Conservation (phyloP, 2,329 filamentous ascomycete species). For the Penicillium fuscoglaucum region DNA sequence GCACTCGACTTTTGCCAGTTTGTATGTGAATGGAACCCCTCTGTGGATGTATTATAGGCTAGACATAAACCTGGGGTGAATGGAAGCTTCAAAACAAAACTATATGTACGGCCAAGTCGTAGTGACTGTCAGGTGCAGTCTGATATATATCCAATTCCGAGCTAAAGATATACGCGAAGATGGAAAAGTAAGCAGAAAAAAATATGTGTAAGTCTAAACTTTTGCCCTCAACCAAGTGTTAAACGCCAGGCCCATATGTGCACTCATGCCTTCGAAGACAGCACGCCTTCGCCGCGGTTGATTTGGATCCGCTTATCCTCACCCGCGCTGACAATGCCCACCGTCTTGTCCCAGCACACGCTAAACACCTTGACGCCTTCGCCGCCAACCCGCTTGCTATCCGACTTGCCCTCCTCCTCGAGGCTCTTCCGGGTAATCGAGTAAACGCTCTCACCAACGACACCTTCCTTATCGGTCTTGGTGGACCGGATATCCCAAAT, state of each 20-base stretch:
- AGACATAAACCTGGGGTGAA: constrained; percentile 11
- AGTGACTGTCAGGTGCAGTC: neutral
- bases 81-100: constrained; percentile 3
- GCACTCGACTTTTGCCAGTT: constrained; percentile 17
- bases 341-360: constrained; percentile 78
- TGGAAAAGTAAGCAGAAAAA: constrained; percentile 8
- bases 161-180: neutral
- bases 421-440: constrained; percentile 74
- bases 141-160: constrained; percentile 9
- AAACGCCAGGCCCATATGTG: constrained; percentile 33
- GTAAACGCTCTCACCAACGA: constrained; percentile 70
- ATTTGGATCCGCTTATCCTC: constrained; percentile 96
- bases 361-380: constrained; percentile 89
- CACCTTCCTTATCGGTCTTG: constrained; percentile 60
- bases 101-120: neutral
- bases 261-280: constrained; percentile 35
- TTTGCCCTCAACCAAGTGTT: constrained; percentile 33
- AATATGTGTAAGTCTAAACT: constrained; percentile 28
- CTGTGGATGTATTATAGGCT: constrained; percentile 26
- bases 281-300: constrained; percentile 64
- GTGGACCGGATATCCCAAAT: constrained; percentile 85
- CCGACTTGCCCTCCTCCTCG: constrained; percentile 62
- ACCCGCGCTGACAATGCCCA: constrained; percentile 87
- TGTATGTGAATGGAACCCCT: constrained; percentile 22
- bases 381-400: constrained; percentile 62